Percentiles rank a stretch among this genome's conserved stretches.
Evolutionary conservation across 2,329 filamentous ascomycete species (phyloP).

Genomic region (Arthrobotrys megalospora): DNA sequence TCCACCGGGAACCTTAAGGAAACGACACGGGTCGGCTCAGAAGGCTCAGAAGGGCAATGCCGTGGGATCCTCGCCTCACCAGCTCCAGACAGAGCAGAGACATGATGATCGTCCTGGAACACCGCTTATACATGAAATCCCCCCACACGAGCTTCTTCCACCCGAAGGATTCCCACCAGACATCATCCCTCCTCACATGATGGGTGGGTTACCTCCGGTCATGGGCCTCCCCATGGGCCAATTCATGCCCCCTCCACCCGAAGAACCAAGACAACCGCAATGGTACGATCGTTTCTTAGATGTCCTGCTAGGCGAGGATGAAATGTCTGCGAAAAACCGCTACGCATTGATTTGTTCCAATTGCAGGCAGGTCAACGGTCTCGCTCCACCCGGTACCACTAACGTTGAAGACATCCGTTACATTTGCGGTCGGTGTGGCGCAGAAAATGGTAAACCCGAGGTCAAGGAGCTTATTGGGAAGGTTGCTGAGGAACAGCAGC

Average conservation of each 20-base stretch:
- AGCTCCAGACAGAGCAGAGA: slow-evolving; percentile 15
- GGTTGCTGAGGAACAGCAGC: slow-evolving; percentile 68
- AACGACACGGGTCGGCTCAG: slow-evolving; percentile 62
- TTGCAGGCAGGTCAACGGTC: slow-evolving; percentile 93
- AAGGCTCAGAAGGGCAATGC: slow-evolving; percentile 57
- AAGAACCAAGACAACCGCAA: slow-evolving; percentile 70
- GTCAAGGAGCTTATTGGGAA: slow-evolving; percentile 80
- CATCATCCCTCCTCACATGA: slow-evolving; percentile 42
- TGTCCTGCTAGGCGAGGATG: slow-evolving; percentile 92
- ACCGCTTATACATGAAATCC: slow-evolving; percentile 17
- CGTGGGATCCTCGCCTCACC: background rate
- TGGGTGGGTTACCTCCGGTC: slow-evolving; percentile 34
- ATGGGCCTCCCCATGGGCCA: slow-evolving; percentile 57
- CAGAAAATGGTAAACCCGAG: slow-evolving; percentile 86
- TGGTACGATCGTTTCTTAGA: slow-evolving; percentile 98
- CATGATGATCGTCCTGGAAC: slow-evolving; percentile 37
- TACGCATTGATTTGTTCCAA: slow-evolving; percentile 85
- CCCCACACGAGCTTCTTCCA: slow-evolving; percentile 29
- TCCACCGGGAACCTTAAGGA: slow-evolving; percentile 60
- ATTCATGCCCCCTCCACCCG: slow-evolving; percentile 64
- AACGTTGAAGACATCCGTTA: slow-evolving; percentile 83
- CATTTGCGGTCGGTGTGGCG: slow-evolving; percentile 88
- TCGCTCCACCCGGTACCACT: slow-evolving; percentile 88
- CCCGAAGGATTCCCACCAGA: slow-evolving; percentile 62
- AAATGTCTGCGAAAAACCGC: slow-evolving; percentile 90